Percentiles rank a stretch among this genome's conserved stretches.
These are phyloP conservation scores for Colletotrichum endophyticum DNA, from an alignment of 2,329 filamentous ascomycete species.

Conservation along the genomic window DNA sequence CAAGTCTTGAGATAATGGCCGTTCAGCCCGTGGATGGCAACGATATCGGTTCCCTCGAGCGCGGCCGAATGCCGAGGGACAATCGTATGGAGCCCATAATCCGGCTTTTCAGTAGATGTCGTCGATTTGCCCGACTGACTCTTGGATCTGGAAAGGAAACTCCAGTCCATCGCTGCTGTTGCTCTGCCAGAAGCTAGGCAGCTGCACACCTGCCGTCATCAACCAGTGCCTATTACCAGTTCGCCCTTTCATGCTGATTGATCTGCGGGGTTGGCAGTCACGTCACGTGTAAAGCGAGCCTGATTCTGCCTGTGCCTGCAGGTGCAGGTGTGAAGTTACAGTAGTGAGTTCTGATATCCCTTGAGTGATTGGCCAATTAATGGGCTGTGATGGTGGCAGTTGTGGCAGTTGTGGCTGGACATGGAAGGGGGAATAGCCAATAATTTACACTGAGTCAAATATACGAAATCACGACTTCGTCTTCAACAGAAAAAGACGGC, in stretches of 20 bases:
- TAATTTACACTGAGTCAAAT: background rate
- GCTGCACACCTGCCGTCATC: background rate
- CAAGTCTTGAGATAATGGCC: background rate
- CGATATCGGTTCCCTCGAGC: background rate
- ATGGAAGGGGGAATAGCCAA: background rate
- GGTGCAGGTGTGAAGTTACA: background rate
- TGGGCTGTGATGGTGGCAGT: background rate
- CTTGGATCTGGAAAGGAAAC: background rate
- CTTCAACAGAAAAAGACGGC: background rate
- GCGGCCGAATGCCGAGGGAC: background rate
- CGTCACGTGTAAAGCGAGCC: background rate
- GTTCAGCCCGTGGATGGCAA: constrained; percentile 1
- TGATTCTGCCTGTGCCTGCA: background rate
- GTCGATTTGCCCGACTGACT: background rate
- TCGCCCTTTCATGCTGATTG: background rate
- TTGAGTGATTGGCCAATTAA: fast-evolving
- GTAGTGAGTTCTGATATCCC: background rate
- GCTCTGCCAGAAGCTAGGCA: background rate
- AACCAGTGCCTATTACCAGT: background rate
- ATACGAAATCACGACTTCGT: background rate
- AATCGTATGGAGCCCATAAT: background rate
- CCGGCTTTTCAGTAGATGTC: background rate
- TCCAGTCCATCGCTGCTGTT: background rate
- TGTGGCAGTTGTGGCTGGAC: background rate
- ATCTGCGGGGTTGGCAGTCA: background rate